Conservation (phyloP, 1,284 basidiomycete genomes). For the Cryptococcus sp. region DNA sequence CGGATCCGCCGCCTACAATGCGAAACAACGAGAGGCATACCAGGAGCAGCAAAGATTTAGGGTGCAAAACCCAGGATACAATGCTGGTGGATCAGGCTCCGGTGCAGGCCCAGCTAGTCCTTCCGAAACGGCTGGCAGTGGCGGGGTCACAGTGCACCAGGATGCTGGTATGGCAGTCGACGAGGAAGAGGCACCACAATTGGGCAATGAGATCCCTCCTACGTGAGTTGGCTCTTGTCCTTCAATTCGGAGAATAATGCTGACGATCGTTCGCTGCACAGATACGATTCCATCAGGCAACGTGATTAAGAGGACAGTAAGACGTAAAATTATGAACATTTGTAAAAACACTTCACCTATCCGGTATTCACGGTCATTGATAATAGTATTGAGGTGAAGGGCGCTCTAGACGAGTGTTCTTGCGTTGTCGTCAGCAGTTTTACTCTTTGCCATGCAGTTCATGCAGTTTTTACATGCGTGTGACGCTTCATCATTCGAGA, state of each 20-base stretch:
- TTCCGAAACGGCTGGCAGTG: conserved; percentile 18
- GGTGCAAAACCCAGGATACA: conserved; percentile 30
- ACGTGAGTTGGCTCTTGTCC: conserved; percentile 26
- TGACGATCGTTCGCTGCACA: conserved; percentile 6
- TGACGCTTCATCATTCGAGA: too few relatives aligned
- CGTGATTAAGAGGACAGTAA: conserved; percentile 4
- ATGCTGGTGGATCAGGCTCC: conserved; percentile 13
- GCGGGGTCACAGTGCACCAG: conserved; percentile 36
- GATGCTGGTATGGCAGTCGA: conserved; percentile 33
- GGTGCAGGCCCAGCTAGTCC: conserved; percentile 19
- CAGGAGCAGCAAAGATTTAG: conserved; percentile 40
- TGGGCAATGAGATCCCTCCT: conserved; percentile 38
- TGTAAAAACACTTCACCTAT: too few relatives aligned
- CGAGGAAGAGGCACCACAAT: conserved; percentile 18
- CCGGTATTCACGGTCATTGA: too few relatives aligned
- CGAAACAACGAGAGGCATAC: conserved; percentile 48
- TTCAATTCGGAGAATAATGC: background rate
- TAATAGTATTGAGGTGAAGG: too few relatives aligned
- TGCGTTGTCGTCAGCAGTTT: too few relatives aligned
- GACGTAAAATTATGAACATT: background rate
- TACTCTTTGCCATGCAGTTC: too few relatives aligned
- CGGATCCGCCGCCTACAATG: conserved; percentile 28
- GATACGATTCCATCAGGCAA: conserved; percentile 35
- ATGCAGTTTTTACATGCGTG: too few relatives aligned
- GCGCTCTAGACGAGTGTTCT: too few relatives aligned